These are phyloP conservation scores for Astragalus glycyphyllos DNA, from an alignment of 306 rosid genomes.

Conservation along the genomic window DNA sequence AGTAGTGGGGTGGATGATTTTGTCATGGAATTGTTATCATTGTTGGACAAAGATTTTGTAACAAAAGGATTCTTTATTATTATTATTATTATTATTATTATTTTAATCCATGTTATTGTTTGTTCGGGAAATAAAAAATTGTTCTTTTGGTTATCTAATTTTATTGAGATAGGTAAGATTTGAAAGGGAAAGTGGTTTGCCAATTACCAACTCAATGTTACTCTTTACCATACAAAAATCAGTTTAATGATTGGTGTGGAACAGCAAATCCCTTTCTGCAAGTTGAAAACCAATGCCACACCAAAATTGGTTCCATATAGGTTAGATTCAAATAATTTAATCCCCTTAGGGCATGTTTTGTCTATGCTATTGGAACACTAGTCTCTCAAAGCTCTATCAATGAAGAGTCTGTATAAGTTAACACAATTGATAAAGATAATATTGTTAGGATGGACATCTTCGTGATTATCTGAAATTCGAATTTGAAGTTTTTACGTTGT, in stretches of 20 bases:
- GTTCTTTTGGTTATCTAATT: conserved; percentile 19
- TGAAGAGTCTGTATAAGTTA: no score
- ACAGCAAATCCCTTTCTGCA: conserved; percentile 50
- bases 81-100: conserved; percentile 31
- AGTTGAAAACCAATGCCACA: conserved; percentile 51
- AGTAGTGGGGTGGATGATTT: conserved; percentile 46
- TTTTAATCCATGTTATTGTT: not conserved
- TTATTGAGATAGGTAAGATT: conserved; percentile 45
- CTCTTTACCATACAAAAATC: conserved; percentile 54
- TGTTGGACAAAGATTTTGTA: conserved; percentile 47
- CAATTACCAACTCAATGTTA: conserved; percentile 50
- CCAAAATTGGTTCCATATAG: conserved; percentile 38
- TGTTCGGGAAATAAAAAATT: not conserved
- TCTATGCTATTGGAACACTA: conserved; percentile 21
- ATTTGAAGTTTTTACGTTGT: no score
- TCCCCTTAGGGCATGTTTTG: conserved; percentile 4
- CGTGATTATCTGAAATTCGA: no score
- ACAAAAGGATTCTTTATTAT: conserved; percentile 38
- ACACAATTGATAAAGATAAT: no score
- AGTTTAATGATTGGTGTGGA: conserved; percentile 45
- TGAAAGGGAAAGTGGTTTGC: conserved; percentile 48
- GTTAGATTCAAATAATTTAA: conserved; percentile 50
- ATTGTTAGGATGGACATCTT: no score
- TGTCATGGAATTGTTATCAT: conserved; percentile 40
- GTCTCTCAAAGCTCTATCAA: not conserved